Base-by-base conservation (phyloP, 108 stramenopile genomes). In the Thalassiosira profunda region DNA sequence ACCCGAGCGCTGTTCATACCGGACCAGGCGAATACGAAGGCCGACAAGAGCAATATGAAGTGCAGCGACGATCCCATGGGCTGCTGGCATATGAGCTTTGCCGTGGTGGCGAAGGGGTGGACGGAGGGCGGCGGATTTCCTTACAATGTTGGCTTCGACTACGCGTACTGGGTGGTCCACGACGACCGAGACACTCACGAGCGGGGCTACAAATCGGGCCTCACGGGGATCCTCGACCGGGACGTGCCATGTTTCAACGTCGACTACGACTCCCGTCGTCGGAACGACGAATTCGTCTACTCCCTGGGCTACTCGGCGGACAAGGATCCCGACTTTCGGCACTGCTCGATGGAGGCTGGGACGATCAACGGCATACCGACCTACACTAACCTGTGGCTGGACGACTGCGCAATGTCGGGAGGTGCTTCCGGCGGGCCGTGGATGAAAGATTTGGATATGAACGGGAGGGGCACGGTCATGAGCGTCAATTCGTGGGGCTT, bases 401-500 rank as follows among this genome's bases (percentile, higher is more conserved):
- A 35, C 17, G 25, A 34, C 0, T 77, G 76, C 30, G 68, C 58
- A 48, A 70, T 77, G 76, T 60, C 76, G 0, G 76, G 76, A 0
- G 76, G 76, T 0, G 28, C 25, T 17, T 57, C 53, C 18, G 76
- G 76, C 4, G 76, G 76, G 18, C 67, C 76, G 1, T 77, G 76
- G 76, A 70, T 77, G 68, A 56, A 55, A 24, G 57, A 70, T 20
- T 52, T 36, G 5, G 63, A 68, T 49, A 35, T 30, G n/a, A 55
- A 69, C 29, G 75, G 75, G 12, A 68, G 67, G 29, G 75, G 75
- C 2, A 63, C 54, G 9, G 53, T 76, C 33, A 38, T 76, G 29
- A 69, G 67, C 2, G 34, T 76, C 11, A 76, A 76, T 31, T 76
- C 75, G n/a, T 76, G 75, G 75, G 75, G 75, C 6, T 76, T 63